These are phyloP conservation scores for Trypanosoma congolense DNA, from an alignment of 208 protist species.

Conservation along the genomic window DNA sequence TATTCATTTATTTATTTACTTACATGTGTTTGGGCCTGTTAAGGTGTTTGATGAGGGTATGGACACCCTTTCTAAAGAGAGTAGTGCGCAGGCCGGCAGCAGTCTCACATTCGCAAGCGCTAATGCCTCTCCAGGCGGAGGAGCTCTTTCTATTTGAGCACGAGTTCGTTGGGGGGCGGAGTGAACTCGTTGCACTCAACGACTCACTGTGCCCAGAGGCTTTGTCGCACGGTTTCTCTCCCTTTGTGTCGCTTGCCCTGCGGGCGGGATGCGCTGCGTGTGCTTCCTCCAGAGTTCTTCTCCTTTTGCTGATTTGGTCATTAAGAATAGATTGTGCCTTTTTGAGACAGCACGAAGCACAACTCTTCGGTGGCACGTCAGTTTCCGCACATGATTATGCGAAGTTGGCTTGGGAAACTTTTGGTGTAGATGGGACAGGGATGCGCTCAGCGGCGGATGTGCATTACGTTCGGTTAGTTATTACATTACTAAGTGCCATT, in stretches of 20 bases:
- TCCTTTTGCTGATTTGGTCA: constrained; percentile 12
- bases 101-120: neutral
- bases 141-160: constrained; percentile 16
- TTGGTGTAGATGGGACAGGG: neutral
- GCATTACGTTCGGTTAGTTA: constrained; percentile 2
- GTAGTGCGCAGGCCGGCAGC: neutral
- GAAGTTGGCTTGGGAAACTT: constrained; percentile 1
- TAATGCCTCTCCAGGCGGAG: neutral
- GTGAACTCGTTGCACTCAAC: constrained; percentile 1
- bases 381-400: constrained; percentile 24
- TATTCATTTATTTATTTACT: too few relatives aligned
- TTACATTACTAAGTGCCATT: constrained; percentile 6
- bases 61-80: constrained; percentile 11
- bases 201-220: neutral
- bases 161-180: constrained; percentile 3
- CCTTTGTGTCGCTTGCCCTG: constrained; percentile 16
- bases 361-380: constrained; percentile 28
- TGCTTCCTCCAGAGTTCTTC: neutral
- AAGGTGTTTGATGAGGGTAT: constrained; percentile 8
- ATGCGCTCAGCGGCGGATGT: neutral
- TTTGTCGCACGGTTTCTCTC: constrained; percentile 16
- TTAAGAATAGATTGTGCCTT: constrained; percentile 21
- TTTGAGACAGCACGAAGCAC: constrained; percentile 14
- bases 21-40: too few relatives aligned
- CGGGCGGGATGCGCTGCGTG: neutral